Conservation (phyloP, 2,329 filamentous ascomycete genomes). For the Plectosphaerella sp. region DNA sequence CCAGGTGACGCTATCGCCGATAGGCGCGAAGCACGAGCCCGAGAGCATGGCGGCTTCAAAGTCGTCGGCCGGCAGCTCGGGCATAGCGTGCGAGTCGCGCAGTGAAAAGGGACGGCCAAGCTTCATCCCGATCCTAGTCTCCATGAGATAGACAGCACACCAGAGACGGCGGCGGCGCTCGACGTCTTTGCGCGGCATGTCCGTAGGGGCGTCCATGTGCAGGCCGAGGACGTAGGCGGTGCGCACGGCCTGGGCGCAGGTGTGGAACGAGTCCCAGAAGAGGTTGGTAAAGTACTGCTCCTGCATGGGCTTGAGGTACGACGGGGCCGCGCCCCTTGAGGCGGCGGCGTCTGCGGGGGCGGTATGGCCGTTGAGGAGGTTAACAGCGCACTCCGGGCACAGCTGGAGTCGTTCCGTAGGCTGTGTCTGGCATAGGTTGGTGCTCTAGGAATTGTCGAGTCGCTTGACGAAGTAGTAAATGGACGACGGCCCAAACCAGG, state of each 20-base stretch:
- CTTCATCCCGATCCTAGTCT: slow-evolving; percentile 41
- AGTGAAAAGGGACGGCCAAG: slow-evolving; percentile 36
- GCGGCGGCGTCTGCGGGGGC: slow-evolving; percentile 6
- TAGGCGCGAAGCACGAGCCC: neutral
- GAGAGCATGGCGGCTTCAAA: neutral
- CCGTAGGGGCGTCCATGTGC: slow-evolving; percentile 36
- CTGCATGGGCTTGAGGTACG: slow-evolving; percentile 29
- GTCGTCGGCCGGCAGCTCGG: neutral
- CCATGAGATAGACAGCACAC: slow-evolving; percentile 46
- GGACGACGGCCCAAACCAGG: slow-evolving; percentile 16
- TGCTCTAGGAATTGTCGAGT: slow-evolving; percentile 16
- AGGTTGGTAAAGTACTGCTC: slow-evolving; percentile 42
- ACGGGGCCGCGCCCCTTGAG: slow-evolving; percentile 9
- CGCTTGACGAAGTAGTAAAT: neutral
- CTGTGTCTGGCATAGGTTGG: slow-evolving; percentile 23
- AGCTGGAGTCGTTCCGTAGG: slow-evolving; percentile 12
- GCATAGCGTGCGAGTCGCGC: neutral
- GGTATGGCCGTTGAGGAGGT: slow-evolving; percentile 1
- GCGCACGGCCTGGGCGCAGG: slow-evolving; percentile 33
- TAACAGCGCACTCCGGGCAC: neutral
- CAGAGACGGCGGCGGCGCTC: slow-evolving; percentile 46
- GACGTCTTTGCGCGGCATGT: slow-evolving; percentile 23
- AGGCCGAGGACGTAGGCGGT: slow-evolving; percentile 43
- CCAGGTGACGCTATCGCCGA: neutral
- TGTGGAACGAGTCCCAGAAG: slow-evolving; percentile 44